Evolutionary conservation across 768 basidiomycete genomes (phyloP), one percentile per base, ranked within the genome.

Genomic region (Multifurca ochricompacta): DNA sequence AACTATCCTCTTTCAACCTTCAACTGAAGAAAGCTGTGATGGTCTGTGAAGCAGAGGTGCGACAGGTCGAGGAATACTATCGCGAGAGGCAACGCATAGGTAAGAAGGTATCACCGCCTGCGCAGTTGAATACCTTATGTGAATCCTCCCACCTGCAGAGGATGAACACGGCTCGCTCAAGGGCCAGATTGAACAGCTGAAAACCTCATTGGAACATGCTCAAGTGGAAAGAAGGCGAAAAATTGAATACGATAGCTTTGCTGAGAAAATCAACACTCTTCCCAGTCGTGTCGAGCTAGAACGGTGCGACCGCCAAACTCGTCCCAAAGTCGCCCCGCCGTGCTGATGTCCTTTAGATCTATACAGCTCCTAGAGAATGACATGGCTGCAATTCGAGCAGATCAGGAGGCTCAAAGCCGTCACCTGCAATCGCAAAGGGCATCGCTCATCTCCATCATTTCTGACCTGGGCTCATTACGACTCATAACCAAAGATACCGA

Each of bases 11-110:
- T 10, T 91, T 91, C 64, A 80, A 87, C 65, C 67, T 91, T 56
- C 69, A 79, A 51, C 70, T 92, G 60, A 80, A 83, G 71, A 92
- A 91, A 70, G 85, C 80, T 60, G 72, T 75, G 32, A 86, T 91
- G 81, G 82, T 89, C 41, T 91, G 87, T 63, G 84, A 91, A 64
- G 91, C 89, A 7, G 90, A 92, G 71, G 78, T 80, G 48, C 75
- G 89, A 62, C 88, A 92, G 69, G 89, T 91, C 1, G 82, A 88
- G 62, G 84, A 90, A 66, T 92, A 92, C 64, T 78, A 88, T 61
- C 73, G 77, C 40, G 87, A 89, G 62, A 77, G 79, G 44, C 75
- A 79, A 61, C 70, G 79, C 58, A 87, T 91, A 63, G 87, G 90
- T 87, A 65, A 41, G 80, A 73, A 2, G 11, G 6, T 28, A 8